Evolutionary conservation across 2,329 filamentous ascomycete genomes (phyloP).

Genomic region (Ceratocystis harringtonii): DNA sequence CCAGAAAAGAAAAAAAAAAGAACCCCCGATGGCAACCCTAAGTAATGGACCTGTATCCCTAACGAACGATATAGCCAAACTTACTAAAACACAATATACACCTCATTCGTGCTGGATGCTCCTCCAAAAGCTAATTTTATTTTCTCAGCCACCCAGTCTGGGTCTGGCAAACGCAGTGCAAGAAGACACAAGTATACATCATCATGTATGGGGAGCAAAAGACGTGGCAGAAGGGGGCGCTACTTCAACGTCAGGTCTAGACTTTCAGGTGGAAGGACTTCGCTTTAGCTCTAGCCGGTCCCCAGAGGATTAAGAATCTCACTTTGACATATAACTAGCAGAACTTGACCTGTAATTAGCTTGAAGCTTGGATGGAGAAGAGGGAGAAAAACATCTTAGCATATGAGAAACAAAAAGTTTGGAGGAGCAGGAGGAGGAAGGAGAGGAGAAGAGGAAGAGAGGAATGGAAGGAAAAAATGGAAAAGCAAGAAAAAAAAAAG

Average conservation of each 20-base stretch:
- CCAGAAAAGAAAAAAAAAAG: too few species aligned
- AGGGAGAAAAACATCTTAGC: background rate
- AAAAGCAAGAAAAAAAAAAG: background rate
- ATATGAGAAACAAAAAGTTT: background rate
- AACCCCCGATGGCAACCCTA: background rate
- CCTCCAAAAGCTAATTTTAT: background rate
- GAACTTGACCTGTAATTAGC: background rate
- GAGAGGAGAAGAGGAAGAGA: background rate
- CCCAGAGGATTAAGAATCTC: background rate
- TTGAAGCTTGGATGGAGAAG: background rate
- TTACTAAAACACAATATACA: background rate
- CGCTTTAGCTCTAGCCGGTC: background rate
- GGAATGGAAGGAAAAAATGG: background rate
- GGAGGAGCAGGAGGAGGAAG: background rate
- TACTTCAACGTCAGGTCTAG: background rate
- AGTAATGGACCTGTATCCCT: background rate
- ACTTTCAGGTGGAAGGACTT: background rate
- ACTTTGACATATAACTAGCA: background rate
- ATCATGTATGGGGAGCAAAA: background rate
- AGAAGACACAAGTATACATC: too few species aligned
- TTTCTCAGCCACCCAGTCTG: background rate
- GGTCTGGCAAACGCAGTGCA: background rate
- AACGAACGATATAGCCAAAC: background rate
- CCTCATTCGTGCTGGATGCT: background rate
- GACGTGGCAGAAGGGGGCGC: background rate